These are phyloP conservation scores for Boletellus ananas DNA, from an alignment of 768 basidiomycete species.

Conservation along the genomic window DNA sequence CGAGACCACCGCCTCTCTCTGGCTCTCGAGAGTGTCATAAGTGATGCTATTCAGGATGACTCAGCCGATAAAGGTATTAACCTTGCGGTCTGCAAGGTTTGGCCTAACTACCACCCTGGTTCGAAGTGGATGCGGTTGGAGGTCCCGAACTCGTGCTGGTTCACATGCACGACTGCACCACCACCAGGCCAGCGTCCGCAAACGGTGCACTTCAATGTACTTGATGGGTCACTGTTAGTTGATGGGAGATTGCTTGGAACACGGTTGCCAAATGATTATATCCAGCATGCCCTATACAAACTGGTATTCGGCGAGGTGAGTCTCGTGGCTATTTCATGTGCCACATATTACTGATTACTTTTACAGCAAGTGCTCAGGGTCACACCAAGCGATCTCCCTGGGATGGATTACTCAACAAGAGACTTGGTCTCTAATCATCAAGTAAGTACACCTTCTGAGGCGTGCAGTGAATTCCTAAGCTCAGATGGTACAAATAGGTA, in stretches of 20 bases:
- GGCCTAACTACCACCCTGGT: slow-evolving; percentile 28
- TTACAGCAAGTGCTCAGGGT: background rate
- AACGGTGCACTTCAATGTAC: slow-evolving; percentile 37
- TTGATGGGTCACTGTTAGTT: slow-evolving; percentile 26
- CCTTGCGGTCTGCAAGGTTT: slow-evolving; percentile 26
- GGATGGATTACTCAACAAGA: background rate
- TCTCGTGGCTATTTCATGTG: background rate
- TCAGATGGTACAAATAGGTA: background rate
- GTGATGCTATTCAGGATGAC: slow-evolving; percentile 5
- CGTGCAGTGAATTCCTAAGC: background rate
- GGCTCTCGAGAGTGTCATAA: slow-evolving; percentile 22
- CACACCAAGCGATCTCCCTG: background rate
- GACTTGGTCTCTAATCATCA: background rate
- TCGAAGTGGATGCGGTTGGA: slow-evolving; percentile 20
- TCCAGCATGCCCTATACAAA: slow-evolving; percentile 10
- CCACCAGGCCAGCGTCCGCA: slow-evolving; percentile 17
- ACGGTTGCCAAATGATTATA: slow-evolving; percentile 10
- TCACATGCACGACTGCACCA: slow-evolving; percentile 21
- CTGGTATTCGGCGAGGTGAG: slow-evolving; percentile 20
- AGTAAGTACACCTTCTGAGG: background rate
- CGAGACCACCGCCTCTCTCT: slow-evolving; percentile 33
- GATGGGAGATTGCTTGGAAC: slow-evolving; percentile 21
- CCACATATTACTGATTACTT: background rate
- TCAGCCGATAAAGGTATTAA: slow-evolving; percentile 23
- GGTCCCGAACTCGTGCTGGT: slow-evolving; percentile 29